Percentiles rank a stretch among this genome's conserved stretches.
These are phyloP conservation scores for Jackrogersella minutella DNA, from an alignment of 495 filamentous ascomycete genomes.

Conservation along the genomic window DNA sequence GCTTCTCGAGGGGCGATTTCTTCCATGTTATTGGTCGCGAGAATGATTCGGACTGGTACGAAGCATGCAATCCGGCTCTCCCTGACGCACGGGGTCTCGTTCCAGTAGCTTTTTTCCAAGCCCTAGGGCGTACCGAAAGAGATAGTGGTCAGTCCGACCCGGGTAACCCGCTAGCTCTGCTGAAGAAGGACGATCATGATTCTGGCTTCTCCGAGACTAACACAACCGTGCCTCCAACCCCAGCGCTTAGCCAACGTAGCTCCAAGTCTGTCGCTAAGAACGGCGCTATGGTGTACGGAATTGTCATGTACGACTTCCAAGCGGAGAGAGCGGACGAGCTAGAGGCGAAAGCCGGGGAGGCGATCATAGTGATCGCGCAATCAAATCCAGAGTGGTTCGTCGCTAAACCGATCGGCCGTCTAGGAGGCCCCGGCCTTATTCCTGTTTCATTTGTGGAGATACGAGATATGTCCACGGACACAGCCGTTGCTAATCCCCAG, in stretches of 20 bases:
- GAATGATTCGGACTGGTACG: conserved; percentile 95
- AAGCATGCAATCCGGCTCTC: conserved; percentile 94
- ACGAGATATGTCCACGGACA: conserved; percentile 87
- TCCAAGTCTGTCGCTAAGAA: conserved; percentile 67
- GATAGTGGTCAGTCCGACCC: conserved; percentile 82
- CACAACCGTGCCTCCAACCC: conserved; percentile 64
- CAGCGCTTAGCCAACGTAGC: conserved; percentile 57
- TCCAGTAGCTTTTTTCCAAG: conserved; percentile 91
- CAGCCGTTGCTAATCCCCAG: conserved; percentile 80
- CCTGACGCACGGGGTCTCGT: conserved; percentile 90
- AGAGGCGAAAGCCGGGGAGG: conserved; percentile 92
- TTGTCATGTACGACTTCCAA: conserved; percentile 96
- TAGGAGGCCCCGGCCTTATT: conserved; percentile 94
- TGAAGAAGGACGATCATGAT: conserved; percentile 52
- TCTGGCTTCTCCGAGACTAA: conserved; percentile 50
- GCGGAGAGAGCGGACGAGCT: conserved; percentile 95
- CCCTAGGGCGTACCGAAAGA: conserved; percentile 87
- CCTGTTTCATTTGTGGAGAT: conserved; percentile 98
- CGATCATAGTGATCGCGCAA: conserved; percentile 97
- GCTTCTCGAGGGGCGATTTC: conserved; percentile 94
- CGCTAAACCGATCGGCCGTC: conserved; percentile 93
- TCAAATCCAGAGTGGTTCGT: conserved; percentile 99
- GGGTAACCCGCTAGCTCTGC: conserved; percentile 63
- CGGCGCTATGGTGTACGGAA: conserved; percentile 92
- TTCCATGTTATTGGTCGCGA: conserved; percentile 98